These are phyloP conservation scores for Fusarium sublunatum DNA, from an alignment of 2,329 filamentous ascomycete genomes.

Conservation along the genomic window DNA sequence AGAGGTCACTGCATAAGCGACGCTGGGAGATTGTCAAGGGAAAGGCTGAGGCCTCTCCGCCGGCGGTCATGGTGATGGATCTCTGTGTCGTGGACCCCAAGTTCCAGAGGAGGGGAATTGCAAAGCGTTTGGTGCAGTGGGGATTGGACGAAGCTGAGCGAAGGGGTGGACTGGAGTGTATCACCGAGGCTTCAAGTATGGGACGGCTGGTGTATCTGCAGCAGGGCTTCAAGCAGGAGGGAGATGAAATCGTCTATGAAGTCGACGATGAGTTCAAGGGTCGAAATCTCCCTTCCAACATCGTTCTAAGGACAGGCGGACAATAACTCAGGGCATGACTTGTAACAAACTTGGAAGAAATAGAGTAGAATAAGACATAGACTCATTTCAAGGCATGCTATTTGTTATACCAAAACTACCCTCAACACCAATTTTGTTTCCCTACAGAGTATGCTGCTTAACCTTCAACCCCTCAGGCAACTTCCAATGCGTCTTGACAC, in stretches of 20 bases:
- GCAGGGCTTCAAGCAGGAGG: slow-evolving; percentile 58
- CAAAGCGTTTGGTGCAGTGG: slow-evolving; percentile 59
- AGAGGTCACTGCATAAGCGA: slow-evolving; percentile 56
- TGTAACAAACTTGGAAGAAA: background rate
- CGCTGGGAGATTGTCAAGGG: slow-evolving; percentile 57
- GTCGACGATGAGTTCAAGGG: slow-evolving; percentile 57
- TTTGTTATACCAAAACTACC: background rate
- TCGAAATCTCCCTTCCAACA: slow-evolving; percentile 54
- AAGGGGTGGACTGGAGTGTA: slow-evolving; percentile 55
- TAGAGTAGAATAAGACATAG: background rate
- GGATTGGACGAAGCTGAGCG: slow-evolving; percentile 57
- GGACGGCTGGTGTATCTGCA: slow-evolving; percentile 59
- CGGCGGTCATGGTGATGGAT: slow-evolving; percentile 63
- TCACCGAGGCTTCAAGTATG: slow-evolving; percentile 61
- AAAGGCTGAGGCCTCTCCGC: slow-evolving; percentile 53
- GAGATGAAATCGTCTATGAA: slow-evolving; percentile 55
- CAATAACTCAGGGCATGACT: background rate
- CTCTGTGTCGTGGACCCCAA: slow-evolving; percentile 64
- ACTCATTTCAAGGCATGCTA: background rate
- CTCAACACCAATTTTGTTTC: slow-evolving; percentile 6
- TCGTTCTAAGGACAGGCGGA: slow-evolving; percentile 59
- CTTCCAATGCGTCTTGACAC: slow-evolving; percentile 72
- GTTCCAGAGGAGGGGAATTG: slow-evolving; percentile 64
- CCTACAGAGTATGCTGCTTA: slow-evolving; percentile 37
- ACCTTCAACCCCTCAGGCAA: slow-evolving; percentile 52